A percentile compares a stretch with the other conserved stretches of the same genome.
phyloP scores from a whole-genome alignment of 2,329 filamentous ascomycete species.

The Blastomyces emzantsi region DNA sequence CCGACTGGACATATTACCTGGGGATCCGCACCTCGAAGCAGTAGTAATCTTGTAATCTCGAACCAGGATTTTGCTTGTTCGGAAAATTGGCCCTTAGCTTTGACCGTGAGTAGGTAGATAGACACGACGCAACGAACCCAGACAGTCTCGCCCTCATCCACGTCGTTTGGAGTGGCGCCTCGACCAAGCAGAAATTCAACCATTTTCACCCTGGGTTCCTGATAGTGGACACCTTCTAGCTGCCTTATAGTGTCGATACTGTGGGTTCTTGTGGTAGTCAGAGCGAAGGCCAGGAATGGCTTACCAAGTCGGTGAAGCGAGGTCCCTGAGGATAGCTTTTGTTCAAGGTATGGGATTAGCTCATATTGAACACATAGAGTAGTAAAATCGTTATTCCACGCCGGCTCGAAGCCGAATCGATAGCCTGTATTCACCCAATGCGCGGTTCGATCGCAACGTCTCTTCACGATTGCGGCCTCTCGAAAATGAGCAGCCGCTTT shows the following conservation, averaged over 20 bases:
- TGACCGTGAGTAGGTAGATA: background rate
- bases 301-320: background rate
- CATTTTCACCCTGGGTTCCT: conserved; percentile 1
- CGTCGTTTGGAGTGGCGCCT: background rate
- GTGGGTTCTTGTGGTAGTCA: background rate
- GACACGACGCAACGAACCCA: background rate
- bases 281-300: conserved; percentile 1
- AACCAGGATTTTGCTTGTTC: conserved; percentile 1
- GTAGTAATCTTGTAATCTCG: background rate
- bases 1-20: background rate
- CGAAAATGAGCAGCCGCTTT: background rate
- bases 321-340: background rate
- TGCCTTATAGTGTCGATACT: too few species aligned
- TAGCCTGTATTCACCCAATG: conserved; percentile 2
- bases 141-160: conserved; percentile 3
- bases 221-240: background rate
- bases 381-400: background rate
- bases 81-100: background rate
- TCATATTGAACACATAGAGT: background rate
- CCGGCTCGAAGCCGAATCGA: background rate
- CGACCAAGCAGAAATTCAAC: background rate
- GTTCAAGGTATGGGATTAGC: background rate
- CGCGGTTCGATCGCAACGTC: background rate
- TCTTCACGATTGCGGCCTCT: background rate
- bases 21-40: background rate